These are phyloP conservation scores for Lachnum nothofagi DNA, from an alignment of 2,329 filamentous ascomycete species.

Conservation along the genomic window DNA sequence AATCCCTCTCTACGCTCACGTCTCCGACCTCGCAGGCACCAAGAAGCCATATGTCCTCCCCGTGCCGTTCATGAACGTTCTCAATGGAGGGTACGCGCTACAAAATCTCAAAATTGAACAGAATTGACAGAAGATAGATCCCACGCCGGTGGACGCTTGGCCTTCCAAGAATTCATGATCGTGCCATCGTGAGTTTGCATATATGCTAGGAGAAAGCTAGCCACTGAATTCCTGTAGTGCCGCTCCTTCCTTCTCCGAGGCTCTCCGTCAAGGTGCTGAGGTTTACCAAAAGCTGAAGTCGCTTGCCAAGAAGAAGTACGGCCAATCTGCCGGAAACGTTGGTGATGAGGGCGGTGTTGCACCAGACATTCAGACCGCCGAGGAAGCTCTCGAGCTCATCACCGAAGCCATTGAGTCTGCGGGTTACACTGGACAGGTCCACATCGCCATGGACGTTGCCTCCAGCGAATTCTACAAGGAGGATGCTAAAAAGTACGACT, in stretches of 20 bases:
- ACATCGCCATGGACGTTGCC: conserved; percentile 98
- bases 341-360: conserved; percentile 99
- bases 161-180: conserved; percentile 97
- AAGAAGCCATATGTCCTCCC: conserved; percentile 90
- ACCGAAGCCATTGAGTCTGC: conserved; percentile 88
- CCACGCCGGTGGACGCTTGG: conserved; percentile 92
- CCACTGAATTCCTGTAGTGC: conserved; percentile 43
- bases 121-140: conserved; percentile 51
- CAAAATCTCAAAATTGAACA: background rate
- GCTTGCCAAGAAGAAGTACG: conserved; percentile 98
- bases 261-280: conserved; percentile 91
- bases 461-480: conserved; percentile 99
- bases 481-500: conserved; percentile 97
- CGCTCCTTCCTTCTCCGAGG: conserved; percentile 89
- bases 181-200: conserved; percentile 63
- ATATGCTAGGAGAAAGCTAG: background rate
- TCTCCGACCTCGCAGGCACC: conserved; percentile 81
- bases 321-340: conserved; percentile 96
- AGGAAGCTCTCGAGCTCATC: conserved; percentile 96
- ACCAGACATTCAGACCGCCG: conserved; percentile 93
- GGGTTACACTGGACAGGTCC: conserved; percentile 91
- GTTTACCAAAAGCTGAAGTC: conserved; percentile 97
- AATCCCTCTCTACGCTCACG: conserved; percentile 80
- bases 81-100: conserved; percentile 60
- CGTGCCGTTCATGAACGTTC: conserved; percentile 89